Evolutionary conservation across 2,329 filamentous ascomycete genomes (phyloP), one percentile per base, ranked within the genome.

Genomic region (Tothia fuscella): DNA sequence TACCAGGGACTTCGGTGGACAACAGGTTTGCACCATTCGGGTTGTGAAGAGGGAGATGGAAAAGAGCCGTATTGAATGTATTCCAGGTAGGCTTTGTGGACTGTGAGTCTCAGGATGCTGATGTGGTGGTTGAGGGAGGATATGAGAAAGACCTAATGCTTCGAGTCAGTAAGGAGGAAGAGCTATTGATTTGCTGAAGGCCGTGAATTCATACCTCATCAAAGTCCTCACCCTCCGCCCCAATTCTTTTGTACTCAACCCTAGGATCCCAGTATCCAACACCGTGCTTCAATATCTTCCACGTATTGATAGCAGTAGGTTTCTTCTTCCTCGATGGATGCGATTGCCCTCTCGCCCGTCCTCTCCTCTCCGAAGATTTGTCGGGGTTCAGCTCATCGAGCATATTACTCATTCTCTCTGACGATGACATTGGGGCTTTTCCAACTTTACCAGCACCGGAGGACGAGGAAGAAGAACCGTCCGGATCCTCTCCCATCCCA

Each of bases 61-160:
- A 61, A 41, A 28, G 52, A 51, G 6, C 70, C 72, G 4, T 60
- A 60, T 9, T 63, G 65, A 29, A 79, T 57, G 48, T 67, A 67
- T n/a, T 71, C 65, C 25, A 76, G 53, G 52, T 79, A 79, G 16
- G 64, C 60, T 19, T 60, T 58, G 53, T 78, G 74, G 33, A 79
- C 64, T 24, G 66, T 70, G 36, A 79, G 60, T 48, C 72, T 73
- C 40, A 79, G 53, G 36, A 80, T 67, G 43, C 70, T 67, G 46
- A 78, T 63, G 49, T 80, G 76, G 56, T 77, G 74, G 53, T 78
- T 78, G 47, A 78, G 61, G 19, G 72, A 72, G 10, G 74, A 78
- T 36, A 78, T 51, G 64, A 78, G 68, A 56, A 73, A 78, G 39
- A 78, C 26, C 38, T 42, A 9, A 47, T 17, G 19, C 10, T 34